Base-by-base conservation (phyloP, 495 filamentous ascomycete species). In the Aspergillus cristatus region DNA sequence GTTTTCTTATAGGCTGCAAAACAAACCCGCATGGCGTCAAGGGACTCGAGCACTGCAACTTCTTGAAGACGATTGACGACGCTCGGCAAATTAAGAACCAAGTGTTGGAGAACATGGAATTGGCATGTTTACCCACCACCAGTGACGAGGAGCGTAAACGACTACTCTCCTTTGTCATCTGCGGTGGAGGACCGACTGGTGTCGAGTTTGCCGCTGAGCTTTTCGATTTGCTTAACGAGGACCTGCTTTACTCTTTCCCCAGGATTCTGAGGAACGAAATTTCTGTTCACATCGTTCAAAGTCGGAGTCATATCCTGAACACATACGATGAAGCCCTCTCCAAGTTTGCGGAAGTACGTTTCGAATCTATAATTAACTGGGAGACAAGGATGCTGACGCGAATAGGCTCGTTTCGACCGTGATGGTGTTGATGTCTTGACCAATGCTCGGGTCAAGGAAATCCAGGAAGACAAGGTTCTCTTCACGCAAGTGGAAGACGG, bases 181-280 rank as follows among this genome's bases (percentile, higher is more conserved):
- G 82, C 61, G 93, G 93, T 47, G 93, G 93, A 45, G 93, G 93
- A 1, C 93, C 93, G 25, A 99, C 93, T 3, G 91, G 91, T 43
- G 91, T 98, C 17, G 89, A 96, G 48, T 99, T 99, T 52, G 93
- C 93, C 2, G 91, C 93, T 2, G 93, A 99, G 55, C 69, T 99
- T 0, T 97, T 79, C 50, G 93, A 99, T 61, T 72, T 99, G 55
- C 70, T 99, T 20, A 99, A 99, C 50, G 93, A 99, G 57, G 93
- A 99, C 55, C 59, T 99, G 15, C 76, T 79, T 29, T 66, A 72
- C 32, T 75, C 79, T 41, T 99, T 94, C 60, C 93, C 93, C 3
- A 77, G 78, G 42, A 81, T 99, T 35, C 67, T 99, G 17, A 76
- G 93, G 30, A 96, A 96, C 50, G 89, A 99, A 57, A 89, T 97